Percentiles rank a stretch among this genome's conserved stretches.
Evolutionary conservation across 768 basidiomycete species (phyloP).

Genomic region (Mycena latifolia): DNA sequence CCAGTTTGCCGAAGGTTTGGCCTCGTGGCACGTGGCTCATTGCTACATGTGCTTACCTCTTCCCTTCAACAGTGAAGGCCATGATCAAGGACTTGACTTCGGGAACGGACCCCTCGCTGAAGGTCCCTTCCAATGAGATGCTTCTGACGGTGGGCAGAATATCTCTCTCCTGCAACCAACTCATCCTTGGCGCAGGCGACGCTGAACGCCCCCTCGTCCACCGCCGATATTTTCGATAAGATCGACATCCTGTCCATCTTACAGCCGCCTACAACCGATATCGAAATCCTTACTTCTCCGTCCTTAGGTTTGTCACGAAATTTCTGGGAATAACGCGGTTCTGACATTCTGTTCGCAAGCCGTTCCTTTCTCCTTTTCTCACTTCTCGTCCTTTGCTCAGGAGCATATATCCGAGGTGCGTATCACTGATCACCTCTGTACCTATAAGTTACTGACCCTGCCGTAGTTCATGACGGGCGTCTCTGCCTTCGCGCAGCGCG

Average conservation of each 20-base stretch:
- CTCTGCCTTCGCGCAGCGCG: background rate
- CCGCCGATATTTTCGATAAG: background rate
- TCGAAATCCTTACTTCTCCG: background rate
- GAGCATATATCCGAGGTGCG: no score
- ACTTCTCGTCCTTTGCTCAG: no score
- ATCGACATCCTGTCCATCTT: background rate
- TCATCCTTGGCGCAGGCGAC: no score
- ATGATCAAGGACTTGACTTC: background rate
- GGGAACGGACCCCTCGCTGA: no score
- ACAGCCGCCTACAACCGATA: background rate
- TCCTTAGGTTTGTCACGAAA: background rate
- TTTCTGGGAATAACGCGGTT: no score
- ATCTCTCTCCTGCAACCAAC: no score
- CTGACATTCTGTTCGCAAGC: no score
- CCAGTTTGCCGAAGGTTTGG: background rate
- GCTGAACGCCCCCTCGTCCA: no score
- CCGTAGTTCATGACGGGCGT: background rate
- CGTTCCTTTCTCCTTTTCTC: no score
- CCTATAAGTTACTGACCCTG: background rate
- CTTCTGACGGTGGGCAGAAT: no score
- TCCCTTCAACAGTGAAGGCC: background rate
- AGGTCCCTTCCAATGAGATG: no score
- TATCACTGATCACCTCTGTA: background rate
- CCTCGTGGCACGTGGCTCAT: background rate
- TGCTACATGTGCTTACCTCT: background rate